A percentile compares a stretch with the other conserved stretches of the same genome.
These are phyloP conservation scores for Mycena galopus DNA, from an alignment of 768 basidiomycete species.

Conservation along the genomic window DNA sequence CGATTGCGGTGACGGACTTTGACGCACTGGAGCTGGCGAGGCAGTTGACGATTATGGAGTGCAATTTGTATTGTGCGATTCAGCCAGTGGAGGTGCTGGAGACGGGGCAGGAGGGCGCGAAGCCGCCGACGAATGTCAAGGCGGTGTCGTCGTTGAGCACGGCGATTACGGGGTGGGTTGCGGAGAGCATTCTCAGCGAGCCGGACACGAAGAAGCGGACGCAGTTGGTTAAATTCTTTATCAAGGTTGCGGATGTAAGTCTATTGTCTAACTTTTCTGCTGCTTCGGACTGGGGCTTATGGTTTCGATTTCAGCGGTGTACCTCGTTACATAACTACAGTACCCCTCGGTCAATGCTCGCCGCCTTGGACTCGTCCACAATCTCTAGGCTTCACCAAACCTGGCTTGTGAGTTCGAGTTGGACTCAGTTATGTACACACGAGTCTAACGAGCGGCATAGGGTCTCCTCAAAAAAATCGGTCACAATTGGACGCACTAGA, in stretches of 20 bases:
- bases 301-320: constrained; percentile 73
- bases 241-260: constrained; percentile 92
- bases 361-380: constrained; percentile 95
- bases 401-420: constrained; percentile 78
- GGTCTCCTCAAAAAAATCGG: constrained; percentile 90
- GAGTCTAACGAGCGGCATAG: constrained; percentile 53
- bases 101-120: constrained; percentile 78
- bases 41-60: constrained; percentile 96
- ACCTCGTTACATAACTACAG: constrained; percentile 89
- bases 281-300: constrained; percentile 16
- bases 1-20: constrained; percentile 88
- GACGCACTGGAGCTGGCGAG: constrained; percentile 93
- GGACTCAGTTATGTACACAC: not conserved
- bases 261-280: constrained; percentile 6
- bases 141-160: constrained; percentile 92
- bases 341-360: constrained; percentile 91
- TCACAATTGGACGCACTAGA: constrained; percentile 83
- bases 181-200: constrained; percentile 94
- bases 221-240: constrained; percentile 86
- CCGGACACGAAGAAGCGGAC: constrained; percentile 89
- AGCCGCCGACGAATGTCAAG: constrained; percentile 78
- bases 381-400: constrained; percentile 94
- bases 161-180: constrained; percentile 94
- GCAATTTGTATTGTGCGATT: constrained; percentile 87
- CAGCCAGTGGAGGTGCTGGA: constrained; percentile 91